These are phyloP conservation scores for Straminergon stramineum DNA, from an alignment of 225 moss, liverwort and hornwort species.

Conservation along the genomic window DNA sequence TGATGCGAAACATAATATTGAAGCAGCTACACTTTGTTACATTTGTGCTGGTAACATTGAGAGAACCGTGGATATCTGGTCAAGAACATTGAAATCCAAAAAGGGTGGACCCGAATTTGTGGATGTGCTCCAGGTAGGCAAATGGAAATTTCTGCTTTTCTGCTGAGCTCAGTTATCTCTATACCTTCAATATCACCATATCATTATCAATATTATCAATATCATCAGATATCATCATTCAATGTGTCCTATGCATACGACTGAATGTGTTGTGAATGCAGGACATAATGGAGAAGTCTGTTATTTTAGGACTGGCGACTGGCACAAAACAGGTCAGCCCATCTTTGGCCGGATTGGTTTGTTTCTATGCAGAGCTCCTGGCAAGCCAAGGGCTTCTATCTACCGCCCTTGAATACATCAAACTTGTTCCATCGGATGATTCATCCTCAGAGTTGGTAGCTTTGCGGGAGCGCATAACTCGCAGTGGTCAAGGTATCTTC, in stretches of 20 bases:
- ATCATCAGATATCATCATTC: too few relatives aligned
- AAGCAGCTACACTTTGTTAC: constrained; percentile 91
- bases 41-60: constrained; percentile 97
- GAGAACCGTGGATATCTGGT: constrained; percentile 92
- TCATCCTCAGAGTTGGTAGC: constrained; percentile 59
- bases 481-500: constrained; percentile 57
- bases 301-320: constrained; percentile 85
- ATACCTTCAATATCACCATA: neutral
- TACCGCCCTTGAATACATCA: constrained; percentile 87
- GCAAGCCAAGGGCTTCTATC: constrained; percentile 86
- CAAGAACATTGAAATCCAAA: constrained; percentile 61
- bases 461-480: constrained; percentile 74
- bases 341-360: constrained; percentile 77
- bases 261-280: constrained; percentile 18
- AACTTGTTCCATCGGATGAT: constrained; percentile 69
- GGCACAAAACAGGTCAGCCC: constrained; percentile 76
- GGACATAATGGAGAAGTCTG: constrained; percentile 95
- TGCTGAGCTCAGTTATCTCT: neutral
- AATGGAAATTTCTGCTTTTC: neutral
- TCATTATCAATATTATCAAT: neutral
- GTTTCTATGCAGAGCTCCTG: constrained; percentile 84
- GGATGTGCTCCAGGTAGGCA: constrained; percentile 71
- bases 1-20: constrained; percentile 56
- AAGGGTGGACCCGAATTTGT: constrained; percentile 73
- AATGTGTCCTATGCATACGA: neutral